Conservation (phyloP, 441 rosid genomes). For the Syzygium malaccense region DNA sequence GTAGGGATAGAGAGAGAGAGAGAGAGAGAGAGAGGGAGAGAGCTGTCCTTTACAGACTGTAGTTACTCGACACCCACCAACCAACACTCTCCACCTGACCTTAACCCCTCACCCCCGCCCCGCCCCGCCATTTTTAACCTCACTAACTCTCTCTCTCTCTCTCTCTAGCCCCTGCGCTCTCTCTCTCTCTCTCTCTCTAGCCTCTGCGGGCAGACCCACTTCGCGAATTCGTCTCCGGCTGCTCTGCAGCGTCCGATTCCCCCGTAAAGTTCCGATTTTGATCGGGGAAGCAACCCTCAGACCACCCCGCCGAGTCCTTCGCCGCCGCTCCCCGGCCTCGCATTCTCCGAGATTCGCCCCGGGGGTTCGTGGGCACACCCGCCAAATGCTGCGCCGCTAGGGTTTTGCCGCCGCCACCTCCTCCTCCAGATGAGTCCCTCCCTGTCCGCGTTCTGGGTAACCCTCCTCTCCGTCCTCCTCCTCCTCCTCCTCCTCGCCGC, state of each 20-base stretch:
- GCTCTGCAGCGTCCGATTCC: neutral
- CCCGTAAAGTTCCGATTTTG: neutral
- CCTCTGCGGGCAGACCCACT: neutral
- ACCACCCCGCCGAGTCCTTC: neutral
- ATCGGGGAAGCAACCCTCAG: neutral
- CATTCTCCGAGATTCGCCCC: slow-evolving; percentile 2
- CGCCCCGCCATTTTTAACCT: slow-evolving; percentile 31
- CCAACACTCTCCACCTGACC: slow-evolving; percentile 17
- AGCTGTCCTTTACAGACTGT: slow-evolving; percentile 42
- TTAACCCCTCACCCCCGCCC: neutral
- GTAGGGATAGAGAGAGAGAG: neutral
- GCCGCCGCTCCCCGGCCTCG: neutral
- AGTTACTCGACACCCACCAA: slow-evolving; percentile 27
- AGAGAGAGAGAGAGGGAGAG: neutral
- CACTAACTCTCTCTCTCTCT: neutral
- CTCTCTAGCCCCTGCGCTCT: neutral
- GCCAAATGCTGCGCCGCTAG: slow-evolving; percentile 8
- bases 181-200: neutral
- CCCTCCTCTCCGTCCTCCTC: slow-evolving; percentile 1
- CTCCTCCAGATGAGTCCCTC: slow-evolving; percentile 38
- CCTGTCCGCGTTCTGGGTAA: slow-evolving; percentile 5
- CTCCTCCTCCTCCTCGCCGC: neutral
- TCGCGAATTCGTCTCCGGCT: neutral
- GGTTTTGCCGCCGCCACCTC: neutral
- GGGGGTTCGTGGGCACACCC: slow-evolving; percentile 9